phyloP scores from a whole-genome alignment of 768 basidiomycete genomes.

The Tephrocybe rancida region DNA sequence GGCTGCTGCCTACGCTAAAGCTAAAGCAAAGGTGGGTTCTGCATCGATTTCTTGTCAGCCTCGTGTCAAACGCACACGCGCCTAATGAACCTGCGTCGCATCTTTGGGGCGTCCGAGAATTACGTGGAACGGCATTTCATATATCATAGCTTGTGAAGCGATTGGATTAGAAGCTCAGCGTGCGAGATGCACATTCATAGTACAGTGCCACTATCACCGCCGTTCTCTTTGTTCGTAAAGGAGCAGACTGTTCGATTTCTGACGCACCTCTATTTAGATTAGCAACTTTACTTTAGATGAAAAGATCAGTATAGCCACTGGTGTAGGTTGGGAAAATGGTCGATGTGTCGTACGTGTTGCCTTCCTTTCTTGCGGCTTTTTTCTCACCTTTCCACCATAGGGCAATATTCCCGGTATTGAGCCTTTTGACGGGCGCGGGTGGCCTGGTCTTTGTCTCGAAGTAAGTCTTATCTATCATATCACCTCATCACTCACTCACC shows the following conservation, averaged over 20 bases:
- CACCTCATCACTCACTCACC: not conserved
- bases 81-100: too few relatives aligned
- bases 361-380: not conserved
- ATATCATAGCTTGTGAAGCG: not conserved
- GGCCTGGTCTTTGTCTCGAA: slow-evolving; percentile 75
- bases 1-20: slow-evolving; percentile 60
- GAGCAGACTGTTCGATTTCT: slow-evolving; percentile 4
- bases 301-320: slow-evolving; percentile 67
- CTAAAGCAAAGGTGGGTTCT: slow-evolving; percentile 50
- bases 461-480: slow-evolving; percentile 29
- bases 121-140: not conserved
- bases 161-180: not conserved
- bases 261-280: slow-evolving; percentile 35
- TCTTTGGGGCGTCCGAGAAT: too few relatives aligned
- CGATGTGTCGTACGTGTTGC: slow-evolving; percentile 59
- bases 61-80: not conserved
- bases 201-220: not conserved
- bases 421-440: slow-evolving; percentile 43
- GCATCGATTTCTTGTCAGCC: not conserved
- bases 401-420: slow-evolving; percentile 61
- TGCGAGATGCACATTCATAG: not conserved
- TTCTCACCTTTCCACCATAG: slow-evolving; percentile 20
- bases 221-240: not conserved
- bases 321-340: slow-evolving; percentile 66
- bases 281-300: slow-evolving; percentile 56